A percentile compares a stretch with the other conserved stretches of the same genome.
Conservation (phyloP, 495 filamentous ascomycete genomes). For the Evernia prunastri region DNA sequence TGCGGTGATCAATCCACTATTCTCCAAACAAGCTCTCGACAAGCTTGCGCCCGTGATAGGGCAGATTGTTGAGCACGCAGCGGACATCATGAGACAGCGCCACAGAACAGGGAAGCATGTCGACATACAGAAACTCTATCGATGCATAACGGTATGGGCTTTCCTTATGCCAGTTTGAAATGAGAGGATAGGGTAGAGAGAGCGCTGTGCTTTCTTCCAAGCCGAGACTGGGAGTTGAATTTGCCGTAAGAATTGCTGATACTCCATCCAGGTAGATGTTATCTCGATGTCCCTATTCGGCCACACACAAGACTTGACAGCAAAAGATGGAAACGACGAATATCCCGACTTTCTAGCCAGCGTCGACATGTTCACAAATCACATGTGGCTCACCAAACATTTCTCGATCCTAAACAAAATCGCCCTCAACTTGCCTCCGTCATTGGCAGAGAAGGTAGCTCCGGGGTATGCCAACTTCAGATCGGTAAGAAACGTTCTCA, state of each 20-base stretch:
- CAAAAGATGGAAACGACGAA: background rate
- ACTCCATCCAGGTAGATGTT: background rate
- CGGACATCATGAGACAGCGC: background rate
- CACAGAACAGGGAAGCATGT: background rate
- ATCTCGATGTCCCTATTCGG: constrained; percentile 7
- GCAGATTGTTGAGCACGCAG: constrained; percentile 9
- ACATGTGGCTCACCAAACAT: background rate
- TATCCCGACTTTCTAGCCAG: background rate
- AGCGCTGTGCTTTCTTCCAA: no score
- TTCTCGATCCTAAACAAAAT: background rate
- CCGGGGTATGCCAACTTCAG: constrained; percentile 7
- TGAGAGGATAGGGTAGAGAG: no score
- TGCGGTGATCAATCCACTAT: constrained; percentile 35
- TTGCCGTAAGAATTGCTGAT: no score
- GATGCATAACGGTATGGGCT: background rate
- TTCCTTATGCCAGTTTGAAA: background rate
- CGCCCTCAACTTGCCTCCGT: background rate
- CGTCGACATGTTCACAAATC: background rate
- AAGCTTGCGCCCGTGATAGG: constrained; percentile 29
- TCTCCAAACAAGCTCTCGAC: constrained; percentile 32
- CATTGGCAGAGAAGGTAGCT: background rate
- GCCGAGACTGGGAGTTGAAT: no score
- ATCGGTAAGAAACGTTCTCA: constrained; percentile 1
- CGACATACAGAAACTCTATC: constrained; percentile 4
- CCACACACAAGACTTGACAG: constrained; percentile 3